Evolutionary conservation across 139 green algal species (phyloP).

Genomic region (Volvox africanus): DNA sequence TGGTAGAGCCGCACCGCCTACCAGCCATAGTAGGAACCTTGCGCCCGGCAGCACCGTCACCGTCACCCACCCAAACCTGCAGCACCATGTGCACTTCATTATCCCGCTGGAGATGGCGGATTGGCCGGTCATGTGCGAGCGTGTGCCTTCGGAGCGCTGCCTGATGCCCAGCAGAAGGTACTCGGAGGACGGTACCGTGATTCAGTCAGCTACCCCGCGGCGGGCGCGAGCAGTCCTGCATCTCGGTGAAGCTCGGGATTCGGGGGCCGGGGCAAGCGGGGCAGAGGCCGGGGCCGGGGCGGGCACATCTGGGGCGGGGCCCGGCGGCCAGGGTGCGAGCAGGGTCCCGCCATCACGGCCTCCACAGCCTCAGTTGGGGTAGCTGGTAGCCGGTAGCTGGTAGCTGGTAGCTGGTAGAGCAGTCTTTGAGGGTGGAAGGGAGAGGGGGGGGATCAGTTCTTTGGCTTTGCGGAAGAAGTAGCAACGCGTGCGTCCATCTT

Average conservation of each 20-base stretch:
- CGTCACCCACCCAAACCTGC: not conserved
- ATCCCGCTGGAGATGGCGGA: not conserved
- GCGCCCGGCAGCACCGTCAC: not conserved
- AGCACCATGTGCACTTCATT: not conserved
- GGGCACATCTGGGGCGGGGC: not conserved
- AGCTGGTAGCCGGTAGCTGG: too few relatives aligned
- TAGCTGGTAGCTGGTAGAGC: too few relatives aligned
- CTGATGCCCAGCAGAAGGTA: not conserved
- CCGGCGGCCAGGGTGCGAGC: not conserved
- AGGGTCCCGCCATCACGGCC: too few relatives aligned
- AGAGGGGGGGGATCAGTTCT: too few relatives aligned
- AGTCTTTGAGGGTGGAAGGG: too few relatives aligned
- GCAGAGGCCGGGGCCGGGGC: not conserved
- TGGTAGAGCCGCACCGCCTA: not conserved
- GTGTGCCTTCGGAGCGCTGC: not conserved
- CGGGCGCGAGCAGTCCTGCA: not conserved
- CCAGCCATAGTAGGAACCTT: not conserved
- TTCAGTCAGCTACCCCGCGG: too few relatives aligned
- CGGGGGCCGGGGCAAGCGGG: not conserved
- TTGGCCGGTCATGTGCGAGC: conserved; percentile 1
- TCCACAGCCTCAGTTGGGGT: too few relatives aligned
- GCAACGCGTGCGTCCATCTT: too few relatives aligned
- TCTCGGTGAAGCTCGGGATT: not conserved
- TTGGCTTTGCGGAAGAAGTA: too few relatives aligned
- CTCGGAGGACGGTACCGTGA: too few relatives aligned